A percentile compares a stretch with the other conserved stretches of the same genome.
These are phyloP conservation scores for Solanum hybrid DNA, from an alignment of 305 asterid species.

Conservation along the genomic window DNA sequence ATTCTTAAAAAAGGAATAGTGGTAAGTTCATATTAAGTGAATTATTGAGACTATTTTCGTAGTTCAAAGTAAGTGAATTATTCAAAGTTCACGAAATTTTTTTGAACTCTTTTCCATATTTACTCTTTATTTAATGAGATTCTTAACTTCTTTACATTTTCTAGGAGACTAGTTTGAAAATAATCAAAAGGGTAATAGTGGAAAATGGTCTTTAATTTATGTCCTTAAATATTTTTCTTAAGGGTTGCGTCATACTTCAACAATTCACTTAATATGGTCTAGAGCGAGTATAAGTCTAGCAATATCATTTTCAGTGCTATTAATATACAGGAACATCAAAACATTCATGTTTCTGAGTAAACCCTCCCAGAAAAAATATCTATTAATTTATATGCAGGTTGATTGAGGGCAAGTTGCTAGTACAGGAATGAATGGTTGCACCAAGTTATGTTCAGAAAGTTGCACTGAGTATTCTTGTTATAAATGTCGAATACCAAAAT, in stretches of 20 bases:
- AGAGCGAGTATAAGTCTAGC: too few relatives aligned
- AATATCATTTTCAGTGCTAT: too few relatives aligned
- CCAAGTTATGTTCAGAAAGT: too few relatives aligned
- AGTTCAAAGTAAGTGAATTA: neutral
- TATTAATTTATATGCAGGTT: too few relatives aligned
- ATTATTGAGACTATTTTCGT: neutral
- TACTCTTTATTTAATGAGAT: neutral
- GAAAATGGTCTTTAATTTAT: neutral
- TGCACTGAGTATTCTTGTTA: neutral
- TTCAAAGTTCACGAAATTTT: neutral
- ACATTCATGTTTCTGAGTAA: too few relatives aligned
- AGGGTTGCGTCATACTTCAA: neutral
- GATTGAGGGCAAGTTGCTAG: too few relatives aligned
- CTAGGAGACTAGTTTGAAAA: neutral
- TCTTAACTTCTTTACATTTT: neutral
- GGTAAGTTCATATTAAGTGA: neutral
- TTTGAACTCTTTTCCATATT: neutral
- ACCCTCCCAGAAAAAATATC: too few relatives aligned
- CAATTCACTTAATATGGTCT: neutral
- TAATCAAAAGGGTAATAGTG: neutral
- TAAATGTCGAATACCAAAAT: neutral
- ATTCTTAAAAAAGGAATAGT: neutral
- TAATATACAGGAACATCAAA: too few relatives aligned
- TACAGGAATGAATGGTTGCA: too few relatives aligned
- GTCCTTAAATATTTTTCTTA: neutral